Conservation (phyloP, 441 rosid species). For the Corymbia citriodora region DNA sequence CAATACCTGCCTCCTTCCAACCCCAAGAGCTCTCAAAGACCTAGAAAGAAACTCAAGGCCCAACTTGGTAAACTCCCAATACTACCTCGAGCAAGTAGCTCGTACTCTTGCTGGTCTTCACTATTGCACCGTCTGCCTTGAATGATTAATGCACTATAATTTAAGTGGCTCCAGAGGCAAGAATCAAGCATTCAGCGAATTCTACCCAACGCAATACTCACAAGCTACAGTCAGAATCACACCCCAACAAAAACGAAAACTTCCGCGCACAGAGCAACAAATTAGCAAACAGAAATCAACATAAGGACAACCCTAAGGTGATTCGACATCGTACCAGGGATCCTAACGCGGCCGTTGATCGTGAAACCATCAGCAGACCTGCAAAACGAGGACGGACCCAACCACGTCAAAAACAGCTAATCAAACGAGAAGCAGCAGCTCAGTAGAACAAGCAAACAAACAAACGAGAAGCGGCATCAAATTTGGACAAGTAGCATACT, state of each 20-base stretch:
- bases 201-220: not conserved
- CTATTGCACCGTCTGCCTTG: not conserved
- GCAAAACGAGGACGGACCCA: not conserved
- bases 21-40: not conserved
- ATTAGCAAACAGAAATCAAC: not conserved
- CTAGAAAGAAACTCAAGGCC: not conserved
- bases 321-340: constrained; percentile 36
- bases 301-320: not conserved
- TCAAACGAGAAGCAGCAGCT: not conserved
- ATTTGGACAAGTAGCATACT: not conserved
- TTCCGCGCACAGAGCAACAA: not conserved
- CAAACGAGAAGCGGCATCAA: not conserved
- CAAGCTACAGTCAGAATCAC: not conserved
- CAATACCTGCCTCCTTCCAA: not conserved
- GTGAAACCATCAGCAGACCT: constrained; percentile 67
- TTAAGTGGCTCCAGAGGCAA: not conserved
- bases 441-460: not conserved
- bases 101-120: not conserved
- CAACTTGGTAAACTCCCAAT: not conserved
- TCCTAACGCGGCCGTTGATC: constrained; percentile 72
- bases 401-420: not conserved
- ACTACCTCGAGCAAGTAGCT: not conserved
- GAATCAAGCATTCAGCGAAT: not conserved
- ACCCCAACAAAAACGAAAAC: not conserved
- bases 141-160: not conserved